These are phyloP conservation scores for Aphanocladium album DNA, from an alignment of 2,329 filamentous ascomycete species.

Conservation along the genomic window DNA sequence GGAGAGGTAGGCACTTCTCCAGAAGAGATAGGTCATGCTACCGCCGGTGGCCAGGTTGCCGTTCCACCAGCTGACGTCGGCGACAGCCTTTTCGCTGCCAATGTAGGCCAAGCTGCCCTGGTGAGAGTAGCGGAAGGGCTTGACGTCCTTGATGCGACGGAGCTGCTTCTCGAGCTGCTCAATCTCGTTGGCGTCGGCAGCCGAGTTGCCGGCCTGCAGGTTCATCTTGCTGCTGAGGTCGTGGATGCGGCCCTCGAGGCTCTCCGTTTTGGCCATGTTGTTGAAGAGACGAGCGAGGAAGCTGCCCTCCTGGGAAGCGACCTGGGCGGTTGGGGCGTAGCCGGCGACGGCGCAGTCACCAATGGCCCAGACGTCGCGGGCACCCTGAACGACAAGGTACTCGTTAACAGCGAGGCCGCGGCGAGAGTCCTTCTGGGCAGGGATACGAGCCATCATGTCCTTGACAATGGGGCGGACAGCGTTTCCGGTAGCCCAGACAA, in stretches of 20 bases:
- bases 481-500: conserved; percentile 98
- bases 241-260: conserved; percentile 70
- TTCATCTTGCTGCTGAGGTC: conserved; percentile 61
- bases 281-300: conserved; percentile 97
- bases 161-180: conserved; percentile 82
- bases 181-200: conserved; percentile 68
- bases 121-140: conserved; percentile 97
- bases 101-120: conserved; percentile 97
- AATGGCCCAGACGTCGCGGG: conserved; percentile 95
- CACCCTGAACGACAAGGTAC: conserved; percentile 95
- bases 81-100: conserved; percentile 94
- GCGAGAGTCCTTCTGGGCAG: conserved; percentile 90
- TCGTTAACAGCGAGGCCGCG: conserved; percentile 96
- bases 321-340: conserved; percentile 95
- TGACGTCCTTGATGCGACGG: conserved; percentile 85
- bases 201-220: conserved; percentile 58
- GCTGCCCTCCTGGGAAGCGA: conserved; percentile 88
- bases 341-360: conserved; percentile 97
- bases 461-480: conserved; percentile 83
- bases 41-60: conserved; percentile 94
- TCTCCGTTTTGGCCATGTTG: conserved; percentile 94
- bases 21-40: conserved; percentile 95
- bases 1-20: conserved; percentile 94
- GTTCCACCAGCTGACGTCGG: conserved; percentile 95
- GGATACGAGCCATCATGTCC: conserved; percentile 87